A percentile compares a stretch with the other conserved stretches of the same genome.
phyloP scores from a whole-genome alignment of 2,329 filamentous ascomycete species.

The Huntiella moniliformis region DNA sequence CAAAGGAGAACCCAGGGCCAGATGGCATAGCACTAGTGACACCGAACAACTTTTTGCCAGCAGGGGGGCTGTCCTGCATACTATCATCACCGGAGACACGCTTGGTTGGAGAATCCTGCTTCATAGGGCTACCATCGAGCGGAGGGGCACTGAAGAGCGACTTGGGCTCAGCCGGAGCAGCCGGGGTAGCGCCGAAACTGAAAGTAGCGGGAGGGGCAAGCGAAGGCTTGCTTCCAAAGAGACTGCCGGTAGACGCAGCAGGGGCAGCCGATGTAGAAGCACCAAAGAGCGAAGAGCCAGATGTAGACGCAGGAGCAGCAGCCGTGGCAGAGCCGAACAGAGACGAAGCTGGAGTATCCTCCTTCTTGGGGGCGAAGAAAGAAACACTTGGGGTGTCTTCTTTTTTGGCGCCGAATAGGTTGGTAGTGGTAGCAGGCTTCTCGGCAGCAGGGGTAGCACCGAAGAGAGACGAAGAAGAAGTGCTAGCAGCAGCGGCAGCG shows the following conservation, averaged over 20 bases:
- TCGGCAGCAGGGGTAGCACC: conserved; percentile 19
- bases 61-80: conserved; percentile 11
- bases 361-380: conserved; percentile 12
- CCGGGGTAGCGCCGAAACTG: conserved; percentile 2
- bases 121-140: conserved; percentile 26
- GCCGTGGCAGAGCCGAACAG: conserved; percentile 5
- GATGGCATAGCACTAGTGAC: conserved; percentile 2
- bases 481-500: conserved; percentile 16
- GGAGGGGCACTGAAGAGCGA: conserved; percentile 21
- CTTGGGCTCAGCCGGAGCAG: conserved; percentile 15
- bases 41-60: conserved; percentile 14
- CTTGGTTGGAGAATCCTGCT: conserved; percentile 19
- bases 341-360: conserved; percentile 9
- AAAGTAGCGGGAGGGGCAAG: conserved; percentile 8
- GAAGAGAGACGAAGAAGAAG: conserved; percentile 12
- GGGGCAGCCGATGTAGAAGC: conserved; percentile 4
- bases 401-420: conserved; percentile 13
- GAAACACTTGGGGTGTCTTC: conserved; percentile 12
- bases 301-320: conserved; percentile 1
- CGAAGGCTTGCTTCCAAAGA: conserved; percentile 14
- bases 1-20: conserved; percentile 21
- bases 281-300: conserved; percentile 11
- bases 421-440: conserved; percentile 10
- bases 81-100: conserved; percentile 5
- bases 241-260: conserved; percentile 14